phyloP scores from a whole-genome alignment of 108 stramenopile genomes.

The Asterionellopsis glacialis region DNA sequence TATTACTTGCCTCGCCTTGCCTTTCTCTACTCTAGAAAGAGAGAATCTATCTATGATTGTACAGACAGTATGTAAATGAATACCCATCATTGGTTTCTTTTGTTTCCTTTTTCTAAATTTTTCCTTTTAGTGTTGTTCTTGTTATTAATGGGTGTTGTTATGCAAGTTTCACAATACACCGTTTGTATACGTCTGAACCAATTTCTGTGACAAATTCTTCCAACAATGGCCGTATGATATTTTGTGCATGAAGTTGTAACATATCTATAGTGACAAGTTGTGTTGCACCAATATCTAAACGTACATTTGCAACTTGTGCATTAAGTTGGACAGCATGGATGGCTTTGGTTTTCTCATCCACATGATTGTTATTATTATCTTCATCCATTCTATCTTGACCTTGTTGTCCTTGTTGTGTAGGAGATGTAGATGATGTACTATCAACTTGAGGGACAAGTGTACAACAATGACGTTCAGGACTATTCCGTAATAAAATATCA shows the following conservation, averaged over 20 bases:
- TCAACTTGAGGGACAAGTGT: conserved; percentile 4
- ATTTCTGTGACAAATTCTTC: conserved; percentile 55
- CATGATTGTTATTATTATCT: conserved; percentile 1
- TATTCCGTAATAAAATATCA: conserved; percentile 36
- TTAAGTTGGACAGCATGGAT: not conserved
- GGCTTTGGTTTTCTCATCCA: conserved; percentile 1
- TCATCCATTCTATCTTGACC: too few species aligned
- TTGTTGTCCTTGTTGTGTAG: not conserved
- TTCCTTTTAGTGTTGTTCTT: too few species aligned
- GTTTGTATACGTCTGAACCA: conserved; percentile 30
- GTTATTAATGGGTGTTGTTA: too few species aligned
- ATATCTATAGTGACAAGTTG: conserved; percentile 50
- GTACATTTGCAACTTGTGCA: conserved; percentile 8
- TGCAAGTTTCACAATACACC: too few species aligned
- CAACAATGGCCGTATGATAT: conserved; percentile 57
- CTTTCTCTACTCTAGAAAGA: too few species aligned
- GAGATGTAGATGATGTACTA: conserved; percentile 6
- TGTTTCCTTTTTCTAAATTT: too few species aligned
- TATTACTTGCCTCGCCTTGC: too few species aligned
- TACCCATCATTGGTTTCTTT: too few species aligned
- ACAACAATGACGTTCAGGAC: conserved; percentile 50
- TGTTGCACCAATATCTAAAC: conserved; percentile 54
- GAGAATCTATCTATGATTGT: too few species aligned
- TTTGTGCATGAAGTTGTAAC: conserved; percentile 60
- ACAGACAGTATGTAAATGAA: too few species aligned